Evolutionary conservation across 1,139 yeast species (phyloP).

Genomic region (Yamadazyma trypodendri): DNA sequence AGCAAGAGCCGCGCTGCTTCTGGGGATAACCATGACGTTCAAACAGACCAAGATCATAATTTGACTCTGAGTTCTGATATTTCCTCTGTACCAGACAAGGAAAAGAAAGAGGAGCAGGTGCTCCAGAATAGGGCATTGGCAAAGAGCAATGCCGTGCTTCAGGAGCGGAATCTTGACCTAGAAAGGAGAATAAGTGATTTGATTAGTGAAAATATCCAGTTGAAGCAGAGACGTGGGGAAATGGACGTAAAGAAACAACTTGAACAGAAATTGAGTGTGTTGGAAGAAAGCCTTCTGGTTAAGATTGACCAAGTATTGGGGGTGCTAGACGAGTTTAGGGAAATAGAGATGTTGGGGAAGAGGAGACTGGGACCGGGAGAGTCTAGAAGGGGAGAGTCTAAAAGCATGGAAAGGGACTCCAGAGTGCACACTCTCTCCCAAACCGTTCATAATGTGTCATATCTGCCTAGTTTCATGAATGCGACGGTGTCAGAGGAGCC

Average conservation of each 20-base stretch:
- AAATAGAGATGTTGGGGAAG: not conserved
- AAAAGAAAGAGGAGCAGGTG: conserved; percentile 16
- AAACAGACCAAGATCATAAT: not conserved
- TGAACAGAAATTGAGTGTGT: conserved; percentile 10
- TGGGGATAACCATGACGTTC: not conserved
- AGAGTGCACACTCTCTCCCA: no score
- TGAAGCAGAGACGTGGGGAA: conserved; percentile 18
- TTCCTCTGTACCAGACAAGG: not conserved
- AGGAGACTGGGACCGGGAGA: no score
- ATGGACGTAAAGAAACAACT: conserved; percentile 6
- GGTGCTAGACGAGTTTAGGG: conserved; percentile 11
- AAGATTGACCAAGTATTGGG: conserved; percentile 13
- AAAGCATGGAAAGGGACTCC: no score
- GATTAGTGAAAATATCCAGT: conserved; percentile 45
- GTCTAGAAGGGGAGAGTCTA: no score
- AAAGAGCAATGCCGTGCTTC: conserved; percentile 51
- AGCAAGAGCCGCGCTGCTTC: conserved; percentile 1
- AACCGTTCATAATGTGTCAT: no score
- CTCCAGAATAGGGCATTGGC: conserved; percentile 56
- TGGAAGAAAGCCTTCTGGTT: conserved; percentile 10
- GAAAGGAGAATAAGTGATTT: conserved; percentile 48
- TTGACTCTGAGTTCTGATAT: not conserved
- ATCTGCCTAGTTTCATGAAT: no score
- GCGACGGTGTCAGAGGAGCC: no score
- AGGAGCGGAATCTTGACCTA: conserved; percentile 48